Evolutionary conservation across 805 yeast genomes (phyloP).

Genomic region (Teunomyces pallodes): DNA sequence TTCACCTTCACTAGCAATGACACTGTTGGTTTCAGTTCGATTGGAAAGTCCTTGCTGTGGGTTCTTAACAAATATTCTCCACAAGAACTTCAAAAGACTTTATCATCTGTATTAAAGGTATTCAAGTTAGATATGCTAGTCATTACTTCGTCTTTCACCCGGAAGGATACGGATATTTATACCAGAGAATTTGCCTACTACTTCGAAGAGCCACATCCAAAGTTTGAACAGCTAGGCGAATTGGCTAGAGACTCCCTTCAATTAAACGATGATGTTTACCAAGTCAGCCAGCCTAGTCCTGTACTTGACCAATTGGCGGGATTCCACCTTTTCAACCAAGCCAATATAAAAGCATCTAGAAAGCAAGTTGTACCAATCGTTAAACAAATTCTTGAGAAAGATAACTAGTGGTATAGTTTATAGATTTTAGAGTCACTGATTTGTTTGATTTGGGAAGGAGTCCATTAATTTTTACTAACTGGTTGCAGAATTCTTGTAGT

Average conservation of each 20-base stretch:
- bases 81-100: conserved; percentile 22
- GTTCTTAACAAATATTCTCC: conserved; percentile 28
- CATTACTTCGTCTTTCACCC: conserved; percentile 40
- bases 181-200: conserved; percentile 35
- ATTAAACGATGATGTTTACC: conserved; percentile 25
- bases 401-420: conserved; percentile 10
- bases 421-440: conserved; percentile 13
- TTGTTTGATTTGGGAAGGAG: conserved; percentile 18
- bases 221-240: conserved; percentile 19
- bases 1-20: conserved; percentile 40
- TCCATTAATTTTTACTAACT: conserved; percentile 15
- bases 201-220: conserved; percentile 13
- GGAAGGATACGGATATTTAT: conserved; percentile 27
- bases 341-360: conserved; percentile 63
- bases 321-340: conserved; percentile 42
- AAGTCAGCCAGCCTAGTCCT: conserved; percentile 11
- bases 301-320: conserved; percentile 8
- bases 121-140: conserved; percentile 25
- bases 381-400: conserved; percentile 28
- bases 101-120: conserved; percentile 15
- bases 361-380: conserved; percentile 80
- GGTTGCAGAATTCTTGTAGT: conserved; percentile 12
- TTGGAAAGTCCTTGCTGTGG: conserved; percentile 63
- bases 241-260: conserved; percentile 20
- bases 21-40: conserved; percentile 72